Percentiles rank a stretch among this genome's conserved stretches.
Evolutionary conservation across 2,329 filamentous ascomycete genomes (phyloP).

Genomic region (Penicillium psychrosexuale): DNA sequence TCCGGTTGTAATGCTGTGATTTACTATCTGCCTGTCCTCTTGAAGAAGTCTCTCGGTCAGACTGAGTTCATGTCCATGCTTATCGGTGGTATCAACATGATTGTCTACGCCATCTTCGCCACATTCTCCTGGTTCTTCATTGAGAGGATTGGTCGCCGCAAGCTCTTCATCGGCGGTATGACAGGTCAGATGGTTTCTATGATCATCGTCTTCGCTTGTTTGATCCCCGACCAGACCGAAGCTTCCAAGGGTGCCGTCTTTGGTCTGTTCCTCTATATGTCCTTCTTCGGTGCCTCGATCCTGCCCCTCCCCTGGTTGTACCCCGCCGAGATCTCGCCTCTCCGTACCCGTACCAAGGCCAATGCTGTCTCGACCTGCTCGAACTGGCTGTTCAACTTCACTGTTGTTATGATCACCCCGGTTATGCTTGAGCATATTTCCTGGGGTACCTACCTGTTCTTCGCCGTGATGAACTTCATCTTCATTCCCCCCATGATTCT

Average conservation of each 20-base stretch:
- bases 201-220: slow-evolving; percentile 40
- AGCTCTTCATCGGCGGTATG: slow-evolving; percentile 41
- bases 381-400: slow-evolving; percentile 59
- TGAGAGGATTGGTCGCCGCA: slow-evolving; percentile 48
- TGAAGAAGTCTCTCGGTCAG: slow-evolving; percentile 46
- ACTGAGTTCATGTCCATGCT: slow-evolving; percentile 46
- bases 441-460: slow-evolving; percentile 48
- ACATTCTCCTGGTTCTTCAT: slow-evolving; percentile 50
- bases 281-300: slow-evolving; percentile 65
- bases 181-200: slow-evolving; percentile 40
- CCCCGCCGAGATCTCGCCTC: slow-evolving; percentile 53
- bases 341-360: slow-evolving; percentile 55
- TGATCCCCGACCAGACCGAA: slow-evolving; percentile 30
- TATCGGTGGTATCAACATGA: slow-evolving; percentile 54
- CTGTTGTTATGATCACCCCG: slow-evolving; percentile 51
- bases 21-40: slow-evolving; percentile 50
- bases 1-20: slow-evolving; percentile 52
- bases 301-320: slow-evolving; percentile 60
- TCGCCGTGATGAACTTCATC: slow-evolving; percentile 40
- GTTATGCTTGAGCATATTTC: slow-evolving; percentile 40
- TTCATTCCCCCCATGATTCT: slow-evolving; percentile 55
- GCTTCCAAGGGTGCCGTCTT: slow-evolving; percentile 48
- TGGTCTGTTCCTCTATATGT: slow-evolving; percentile 67
- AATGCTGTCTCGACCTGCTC: slow-evolving; percentile 54
- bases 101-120: slow-evolving; percentile 42